Conservation (phyloP, 1,139 yeast species). For the Chernovozyma sophiae-reginae region DNA sequence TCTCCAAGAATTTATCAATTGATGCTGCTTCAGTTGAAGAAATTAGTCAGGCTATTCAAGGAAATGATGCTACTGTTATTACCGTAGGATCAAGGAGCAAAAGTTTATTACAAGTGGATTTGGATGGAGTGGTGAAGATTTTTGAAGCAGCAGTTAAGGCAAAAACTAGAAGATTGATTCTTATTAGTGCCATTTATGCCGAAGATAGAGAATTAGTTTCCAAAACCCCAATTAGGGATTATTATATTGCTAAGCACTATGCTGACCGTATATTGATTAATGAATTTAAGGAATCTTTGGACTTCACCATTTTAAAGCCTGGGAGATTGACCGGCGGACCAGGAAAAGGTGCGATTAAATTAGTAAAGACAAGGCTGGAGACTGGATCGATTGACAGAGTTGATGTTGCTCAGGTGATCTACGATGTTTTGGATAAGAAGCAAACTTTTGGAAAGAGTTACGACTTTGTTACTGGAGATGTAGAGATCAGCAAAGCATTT, state of each 20-base stretch:
- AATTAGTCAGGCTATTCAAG: slow-evolving; percentile 35
- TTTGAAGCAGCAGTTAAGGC: slow-evolving; percentile 52
- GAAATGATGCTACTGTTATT: slow-evolving; percentile 56
- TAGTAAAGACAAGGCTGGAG: slow-evolving; percentile 12
- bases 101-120: slow-evolving; percentile 50
- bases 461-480: slow-evolving; percentile 22
- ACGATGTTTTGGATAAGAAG: slow-evolving; percentile 16
- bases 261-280: slow-evolving; percentile 47
- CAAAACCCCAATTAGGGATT: slow-evolving; percentile 25
- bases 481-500: slow-evolving; percentile 1
- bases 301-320: slow-evolving; percentile 53
- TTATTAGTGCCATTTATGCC: slow-evolving; percentile 57
- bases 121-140: slow-evolving; percentile 59
- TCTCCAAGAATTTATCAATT: slow-evolving; percentile 35
- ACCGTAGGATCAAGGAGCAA: slow-evolving; percentile 65
- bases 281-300: slow-evolving; percentile 31
- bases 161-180: slow-evolving; percentile 43
- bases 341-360: slow-evolving; percentile 34
- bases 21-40: slow-evolving; percentile 29
- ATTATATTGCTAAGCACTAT: slow-evolving; percentile 52
- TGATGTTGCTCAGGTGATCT: slow-evolving; percentile 28
- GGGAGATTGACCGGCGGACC: slow-evolving; percentile 36
- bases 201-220: slow-evolving; percentile 38
- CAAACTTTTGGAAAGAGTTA: slow-evolving; percentile 25
- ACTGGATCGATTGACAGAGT: slow-evolving; percentile 21